Conservation (phyloP, 805 yeast genomes). For the Starmerella geochares region DNA sequence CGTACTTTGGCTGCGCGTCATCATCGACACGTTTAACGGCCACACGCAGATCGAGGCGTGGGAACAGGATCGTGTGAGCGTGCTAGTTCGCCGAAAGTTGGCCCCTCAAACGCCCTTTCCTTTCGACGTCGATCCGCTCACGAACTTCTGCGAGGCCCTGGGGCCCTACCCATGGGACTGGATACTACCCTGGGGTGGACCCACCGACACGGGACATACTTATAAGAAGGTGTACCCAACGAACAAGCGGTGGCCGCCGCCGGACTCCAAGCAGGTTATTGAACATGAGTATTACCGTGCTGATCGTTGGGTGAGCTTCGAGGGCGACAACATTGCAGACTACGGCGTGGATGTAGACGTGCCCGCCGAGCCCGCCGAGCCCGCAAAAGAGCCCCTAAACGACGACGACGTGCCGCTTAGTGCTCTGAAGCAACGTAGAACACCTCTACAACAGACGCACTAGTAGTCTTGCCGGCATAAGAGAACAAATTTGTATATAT, state of each 20-base stretch:
- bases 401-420: slow-evolving; percentile 9
- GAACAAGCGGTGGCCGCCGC: slow-evolving; percentile 88
- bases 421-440: not conserved
- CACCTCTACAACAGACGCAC: not conserved
- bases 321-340: slow-evolving; percentile 77
- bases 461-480: not conserved
- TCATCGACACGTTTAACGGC: slow-evolving; percentile 48
- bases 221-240: slow-evolving; percentile 47
- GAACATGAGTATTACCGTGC: slow-evolving; percentile 32
- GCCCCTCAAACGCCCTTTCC: slow-evolving; percentile 50
- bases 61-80: slow-evolving; percentile 76
- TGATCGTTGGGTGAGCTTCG: slow-evolving; percentile 56
- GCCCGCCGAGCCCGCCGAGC: not conserved
- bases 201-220: slow-evolving; percentile 49
- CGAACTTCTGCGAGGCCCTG: slow-evolving; percentile 43
- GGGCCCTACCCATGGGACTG: slow-evolving; percentile 48
- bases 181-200: slow-evolving; percentile 61
- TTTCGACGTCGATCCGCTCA: slow-evolving; percentile 57
- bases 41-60: slow-evolving; percentile 85
- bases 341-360: slow-evolving; percentile 66
- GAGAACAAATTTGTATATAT: not conserved
- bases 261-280: slow-evolving; percentile 29
- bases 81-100: slow-evolving; percentile 41
- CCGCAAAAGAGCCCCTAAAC: not conserved
- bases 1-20: slow-evolving; percentile 51